Evolutionary conservation across 2,329 filamentous ascomycete species (phyloP).

Genomic region (Nannizzia gypsea): DNA sequence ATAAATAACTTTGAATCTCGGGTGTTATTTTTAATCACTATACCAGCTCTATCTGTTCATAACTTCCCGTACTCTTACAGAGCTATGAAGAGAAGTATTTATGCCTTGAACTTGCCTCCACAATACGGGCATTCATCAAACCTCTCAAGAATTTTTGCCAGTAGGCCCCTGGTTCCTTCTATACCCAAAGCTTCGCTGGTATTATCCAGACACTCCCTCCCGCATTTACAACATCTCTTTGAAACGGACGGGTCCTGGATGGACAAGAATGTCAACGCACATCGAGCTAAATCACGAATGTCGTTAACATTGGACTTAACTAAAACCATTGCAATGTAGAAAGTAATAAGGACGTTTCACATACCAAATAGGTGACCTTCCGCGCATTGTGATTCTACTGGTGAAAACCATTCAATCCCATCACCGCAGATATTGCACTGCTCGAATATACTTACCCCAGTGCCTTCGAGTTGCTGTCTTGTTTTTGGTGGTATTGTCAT

Average conservation of each 20-base stretch:
- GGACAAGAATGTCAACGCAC: slow-evolving; percentile 42
- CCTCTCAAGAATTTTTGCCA: slow-evolving; percentile 6
- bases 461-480: slow-evolving; percentile 15
- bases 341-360: slow-evolving; percentile 10
- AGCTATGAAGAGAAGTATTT: background rate
- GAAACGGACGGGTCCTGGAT: slow-evolving; percentile 44
- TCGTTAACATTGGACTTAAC: slow-evolving; percentile 3
- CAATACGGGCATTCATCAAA: slow-evolving; percentile 16
- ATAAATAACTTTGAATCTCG: background rate
- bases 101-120: slow-evolving; percentile 11
- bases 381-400: slow-evolving; percentile 37
- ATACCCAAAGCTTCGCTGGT: background rate
- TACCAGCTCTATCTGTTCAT: background rate
- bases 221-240: slow-evolving; percentile 44
- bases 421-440: slow-evolving; percentile 43
- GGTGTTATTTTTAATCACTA: background rate
- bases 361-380: slow-evolving; percentile 43
- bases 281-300: slow-evolving; percentile 33
- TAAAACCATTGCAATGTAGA: background rate
- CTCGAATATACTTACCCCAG: slow-evolving; percentile 30
- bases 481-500: slow-evolving; percentile 18
- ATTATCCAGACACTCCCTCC: slow-evolving; percentile 27
- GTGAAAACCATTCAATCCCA: slow-evolving; percentile 38
- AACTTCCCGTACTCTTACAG: background rate
- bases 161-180: background rate